phyloP scores from a whole-genome alignment of 805 yeast species.

The Metschnikowia reukaufii region DNA sequence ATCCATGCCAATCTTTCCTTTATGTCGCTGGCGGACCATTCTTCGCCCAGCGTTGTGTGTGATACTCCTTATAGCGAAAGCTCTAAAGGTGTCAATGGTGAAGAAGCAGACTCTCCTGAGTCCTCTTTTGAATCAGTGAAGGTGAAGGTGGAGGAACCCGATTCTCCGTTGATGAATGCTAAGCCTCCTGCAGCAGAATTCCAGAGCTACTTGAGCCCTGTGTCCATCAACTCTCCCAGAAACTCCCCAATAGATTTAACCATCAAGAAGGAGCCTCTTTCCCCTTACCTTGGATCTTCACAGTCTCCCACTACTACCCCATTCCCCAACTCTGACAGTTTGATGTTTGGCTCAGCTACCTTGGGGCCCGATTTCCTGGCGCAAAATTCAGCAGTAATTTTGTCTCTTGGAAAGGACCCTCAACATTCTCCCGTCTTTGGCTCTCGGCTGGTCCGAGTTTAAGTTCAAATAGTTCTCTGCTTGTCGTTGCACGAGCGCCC shows the following conservation, averaged over 20 bases:
- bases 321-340: conserved; percentile 9
- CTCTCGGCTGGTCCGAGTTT: conserved; percentile 11
- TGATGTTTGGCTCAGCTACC: conserved; percentile 18
- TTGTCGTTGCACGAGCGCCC: conserved; percentile 19
- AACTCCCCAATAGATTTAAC: conserved; percentile 43
- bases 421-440: neutral
- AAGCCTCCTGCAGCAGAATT: conserved; percentile 18
- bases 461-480: conserved; percentile 29
- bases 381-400: conserved; percentile 50
- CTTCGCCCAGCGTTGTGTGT: conserved; percentile 6
- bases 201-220: conserved; percentile 44
- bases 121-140: neutral
- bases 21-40: conserved; percentile 4
- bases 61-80: conserved; percentile 9
- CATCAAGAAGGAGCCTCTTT: conserved; percentile 21
- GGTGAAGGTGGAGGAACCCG: conserved; percentile 14
- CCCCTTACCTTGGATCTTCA: conserved; percentile 8
- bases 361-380: conserved; percentile 35
- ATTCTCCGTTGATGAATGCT: conserved; percentile 9
- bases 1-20: conserved; percentile 13
- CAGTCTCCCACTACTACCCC: conserved; percentile 4
- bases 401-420: conserved; percentile 22
- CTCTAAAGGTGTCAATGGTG: conserved; percentile 5
- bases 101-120: conserved; percentile 4
- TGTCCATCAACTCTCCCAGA: conserved; percentile 40